phyloP scores from a whole-genome alignment of 1,139 yeast genomes.

The Geotrichum candidum region DNA sequence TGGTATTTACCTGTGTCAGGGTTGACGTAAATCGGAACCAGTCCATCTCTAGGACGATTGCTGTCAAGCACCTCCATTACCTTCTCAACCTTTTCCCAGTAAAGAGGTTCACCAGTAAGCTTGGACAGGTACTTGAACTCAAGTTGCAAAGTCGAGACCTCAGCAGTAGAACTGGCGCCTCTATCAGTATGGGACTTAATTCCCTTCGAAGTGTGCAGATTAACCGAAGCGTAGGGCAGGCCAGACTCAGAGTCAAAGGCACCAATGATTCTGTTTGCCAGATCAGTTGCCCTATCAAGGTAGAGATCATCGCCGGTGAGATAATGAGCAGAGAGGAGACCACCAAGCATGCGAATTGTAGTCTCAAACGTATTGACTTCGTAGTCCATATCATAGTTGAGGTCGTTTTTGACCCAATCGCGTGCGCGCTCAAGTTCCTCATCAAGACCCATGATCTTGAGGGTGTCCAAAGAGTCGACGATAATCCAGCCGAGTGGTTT shows the following conservation, averaged over 20 bases:
- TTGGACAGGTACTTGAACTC: slow-evolving; percentile 80
- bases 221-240: slow-evolving; percentile 74
- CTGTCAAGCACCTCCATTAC: slow-evolving; percentile 58
- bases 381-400: slow-evolving; percentile 59
- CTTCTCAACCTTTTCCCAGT: slow-evolving; percentile 74
- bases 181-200: slow-evolving; percentile 53
- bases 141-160: slow-evolving; percentile 79
- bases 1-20: slow-evolving; percentile 70
- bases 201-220: slow-evolving; percentile 58
- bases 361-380: slow-evolving; percentile 86
- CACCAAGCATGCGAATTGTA: slow-evolving; percentile 91
- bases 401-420: slow-evolving; percentile 63
- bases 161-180: slow-evolving; percentile 83
- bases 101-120: slow-evolving; percentile 70
- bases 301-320: slow-evolving; percentile 64
- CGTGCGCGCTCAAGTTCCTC: slow-evolving; percentile 61
- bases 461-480: slow-evolving; percentile 81
- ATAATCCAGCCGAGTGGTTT: slow-evolving; percentile 92
- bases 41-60: slow-evolving; percentile 61
- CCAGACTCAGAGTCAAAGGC: slow-evolving; percentile 65
- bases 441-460: slow-evolving; percentile 71
- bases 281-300: slow-evolving; percentile 70
- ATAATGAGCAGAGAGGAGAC: slow-evolving; percentile 75
- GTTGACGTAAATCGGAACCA: slow-evolving; percentile 73
- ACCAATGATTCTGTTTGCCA: slow-evolving; percentile 51